These are phyloP conservation scores for Pleurotus tuoliensis DNA, from an alignment of 768 basidiomycete species.

Conservation along the genomic window DNA sequence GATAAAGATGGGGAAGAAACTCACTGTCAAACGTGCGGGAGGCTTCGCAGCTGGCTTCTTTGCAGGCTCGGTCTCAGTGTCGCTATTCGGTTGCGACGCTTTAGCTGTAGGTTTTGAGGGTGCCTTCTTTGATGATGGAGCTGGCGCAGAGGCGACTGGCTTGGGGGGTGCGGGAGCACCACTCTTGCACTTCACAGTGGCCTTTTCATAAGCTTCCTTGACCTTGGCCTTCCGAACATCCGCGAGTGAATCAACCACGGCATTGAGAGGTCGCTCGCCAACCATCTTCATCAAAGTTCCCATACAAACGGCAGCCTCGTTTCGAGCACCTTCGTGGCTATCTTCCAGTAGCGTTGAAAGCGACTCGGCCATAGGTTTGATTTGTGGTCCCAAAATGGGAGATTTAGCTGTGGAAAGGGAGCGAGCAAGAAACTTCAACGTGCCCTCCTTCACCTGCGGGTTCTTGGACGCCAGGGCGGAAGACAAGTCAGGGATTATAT, in stretches of 20 bases:
- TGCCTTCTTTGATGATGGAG: constrained; percentile 30
- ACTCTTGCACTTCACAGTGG: constrained; percentile 84
- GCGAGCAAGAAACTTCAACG: constrained; percentile 81
- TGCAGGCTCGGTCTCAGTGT: constrained; percentile 29
- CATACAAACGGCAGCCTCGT: constrained; percentile 83
- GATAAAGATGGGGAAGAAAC: constrained; percentile 11
- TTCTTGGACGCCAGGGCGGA: constrained; percentile 84
- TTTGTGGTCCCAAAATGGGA: constrained; percentile 68
- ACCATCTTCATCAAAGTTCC: constrained; percentile 96
- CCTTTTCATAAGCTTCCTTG: constrained; percentile 89
- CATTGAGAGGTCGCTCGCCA: constrained; percentile 88
- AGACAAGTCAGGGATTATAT: constrained; percentile 80
- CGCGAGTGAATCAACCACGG: constrained; percentile 77
- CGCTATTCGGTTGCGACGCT: constrained; percentile 15
- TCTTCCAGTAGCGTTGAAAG: constrained; percentile 81
- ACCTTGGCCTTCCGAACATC: constrained; percentile 90
- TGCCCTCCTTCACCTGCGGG: constrained; percentile 93
- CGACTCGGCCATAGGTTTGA: constrained; percentile 78
- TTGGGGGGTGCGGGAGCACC: constrained; percentile 53
- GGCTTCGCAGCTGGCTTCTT: constrained; percentile 50
- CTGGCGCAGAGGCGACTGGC: constrained; percentile 22
- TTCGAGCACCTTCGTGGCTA: constrained; percentile 81
- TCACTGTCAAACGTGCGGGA: constrained; percentile 42
- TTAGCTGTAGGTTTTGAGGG: constrained; percentile 16
- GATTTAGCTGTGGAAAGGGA: constrained; percentile 67